Base-by-base conservation (phyloP, 106 monocot genomes). In the Platanthera guangdongensis region DNA sequence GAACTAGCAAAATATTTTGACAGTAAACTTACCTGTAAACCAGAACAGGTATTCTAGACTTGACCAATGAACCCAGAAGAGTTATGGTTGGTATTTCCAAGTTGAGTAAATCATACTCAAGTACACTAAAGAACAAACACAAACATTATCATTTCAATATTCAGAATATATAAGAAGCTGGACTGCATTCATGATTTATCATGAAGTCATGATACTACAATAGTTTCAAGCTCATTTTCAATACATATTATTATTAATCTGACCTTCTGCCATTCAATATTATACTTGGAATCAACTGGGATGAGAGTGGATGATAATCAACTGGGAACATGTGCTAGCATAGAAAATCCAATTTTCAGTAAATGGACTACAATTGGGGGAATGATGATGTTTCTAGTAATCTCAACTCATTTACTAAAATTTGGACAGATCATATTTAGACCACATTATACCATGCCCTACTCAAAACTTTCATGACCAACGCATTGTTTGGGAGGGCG, bases 41-140 rank as follows among this genome's bases (percentile, higher is more conserved):
- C 68, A 97, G 71, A 10, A 91, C 91, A 49, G 90, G 91, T 47
- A 97, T 78, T 51, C 96, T 93, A 28, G 93, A 87, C 76, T 82
- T 87, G 11, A 93, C 57, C 1, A 97, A 87, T 13, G 89, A 97
- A 14, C 91, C 93, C 7, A 97, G 93, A 12, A 94, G 59, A 10
- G 82, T 71, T 53, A 97, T 91, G 21, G 93, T 93, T n/a, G 96
- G 96, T 75, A 86, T 85, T 74, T 93, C 94, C 86, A 97, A 75
- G 73, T 97, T 88, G n/a, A 93, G 89, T 10, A 97, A 74, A 25
- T 89, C 89, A 70, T 97, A 97, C 51, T 93, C 91, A 51, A 97
- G 80, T 72, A 91, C 85, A 80, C 94, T 94, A 85, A 39, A 82
- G 45, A 50, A 52, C 16, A 30, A 50, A 47, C 1, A 70, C 9